Evolutionary conservation across 2,329 filamentous ascomycete species (phyloP), one percentile per base, ranked within the genome.

Genomic region (Shiraia bambusicola): DNA sequence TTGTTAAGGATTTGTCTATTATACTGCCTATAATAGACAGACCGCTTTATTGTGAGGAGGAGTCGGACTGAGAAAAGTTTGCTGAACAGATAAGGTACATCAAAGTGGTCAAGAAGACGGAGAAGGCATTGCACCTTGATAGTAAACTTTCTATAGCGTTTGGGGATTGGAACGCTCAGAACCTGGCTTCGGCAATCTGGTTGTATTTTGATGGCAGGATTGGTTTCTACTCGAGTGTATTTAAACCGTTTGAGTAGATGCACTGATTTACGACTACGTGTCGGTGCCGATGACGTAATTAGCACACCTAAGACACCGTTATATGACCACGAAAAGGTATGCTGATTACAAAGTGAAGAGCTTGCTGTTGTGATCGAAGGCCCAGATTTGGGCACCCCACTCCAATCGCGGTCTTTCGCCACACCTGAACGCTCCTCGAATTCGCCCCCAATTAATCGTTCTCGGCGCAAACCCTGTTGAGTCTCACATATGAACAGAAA

Each of bases 1-100:
- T 42, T 37, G 37, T 42, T 17, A 42, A 42, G 31, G 40, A 42
- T 42, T 42, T 42, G 28, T 37, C 33, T 26, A 42, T 42, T 31
- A 19, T 42, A 33, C 40, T 19, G 13, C 40, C 26, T 13, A 11
- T 42, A 17, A 37, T 37, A 19, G 28, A 29, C 12, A 14, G 28
- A 1, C 28, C 8, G 28, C 28, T 29, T 29, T 29, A 41, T 36
- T 13, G 16, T 36, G 16, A 41, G 25, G 17, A 34, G 31, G 30
- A 41, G 19, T 35, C 12, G 6, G 34, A 42, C 34, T 19, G 28
- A 33, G 32, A 42, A 31, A 31, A 13, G 34, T 26, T 42, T 10
- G 26, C 39, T 37, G 19, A 42, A 37, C 34, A 27, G 14, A 37
- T 5, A 25, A 42, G 39, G 25, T 42, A 37, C 16, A 37, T 42